These are phyloP conservation scores for Xylaria palmicola DNA, from an alignment of 495 filamentous ascomycete species.

Conservation along the genomic window DNA sequence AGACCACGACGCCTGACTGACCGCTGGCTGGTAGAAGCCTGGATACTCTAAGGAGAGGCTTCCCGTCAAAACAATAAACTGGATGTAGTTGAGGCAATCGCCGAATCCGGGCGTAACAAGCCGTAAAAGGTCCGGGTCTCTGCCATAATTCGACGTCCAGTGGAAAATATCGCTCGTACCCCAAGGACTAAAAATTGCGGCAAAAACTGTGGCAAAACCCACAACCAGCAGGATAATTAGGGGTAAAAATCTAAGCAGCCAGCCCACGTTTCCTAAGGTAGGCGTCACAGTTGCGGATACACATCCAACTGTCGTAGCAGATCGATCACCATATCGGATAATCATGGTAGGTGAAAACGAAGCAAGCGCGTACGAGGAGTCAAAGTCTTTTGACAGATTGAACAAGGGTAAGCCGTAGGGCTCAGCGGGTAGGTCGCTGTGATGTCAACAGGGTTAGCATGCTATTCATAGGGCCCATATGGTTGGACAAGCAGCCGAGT, in stretches of 20 bases:
- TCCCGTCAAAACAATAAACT: conserved; percentile 87
- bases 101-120: conserved; percentile 95
- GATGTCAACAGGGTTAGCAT: neutral
- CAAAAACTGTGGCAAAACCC: conserved; percentile 75
- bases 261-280: conserved; percentile 61
- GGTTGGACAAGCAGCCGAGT: neutral
- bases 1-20: conserved; percentile 86
- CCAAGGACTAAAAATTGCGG: conserved; percentile 90
- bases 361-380: conserved; percentile 79
- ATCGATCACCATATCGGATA: conserved; percentile 70
- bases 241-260: conserved; percentile 74
- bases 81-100: conserved; percentile 95
- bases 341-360: conserved; percentile 69
- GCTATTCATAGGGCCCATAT: neutral
- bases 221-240: conserved; percentile 75
- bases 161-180: conserved; percentile 84
- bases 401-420: conserved; percentile 64
- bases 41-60: conserved; percentile 84
- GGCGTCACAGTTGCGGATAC: conserved; percentile 80
- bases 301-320: conserved; percentile 67
- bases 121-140: conserved; percentile 87
- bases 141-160: conserved; percentile 94
- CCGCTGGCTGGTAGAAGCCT: conserved; percentile 88
- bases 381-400: conserved; percentile 72
- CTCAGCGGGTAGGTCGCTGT: conserved; percentile 5